Evolutionary conservation across 768 basidiomycete genomes (phyloP), one percentile per base, ranked within the genome.

Genomic region (Lanmaoa pseudosensibilis): DNA sequence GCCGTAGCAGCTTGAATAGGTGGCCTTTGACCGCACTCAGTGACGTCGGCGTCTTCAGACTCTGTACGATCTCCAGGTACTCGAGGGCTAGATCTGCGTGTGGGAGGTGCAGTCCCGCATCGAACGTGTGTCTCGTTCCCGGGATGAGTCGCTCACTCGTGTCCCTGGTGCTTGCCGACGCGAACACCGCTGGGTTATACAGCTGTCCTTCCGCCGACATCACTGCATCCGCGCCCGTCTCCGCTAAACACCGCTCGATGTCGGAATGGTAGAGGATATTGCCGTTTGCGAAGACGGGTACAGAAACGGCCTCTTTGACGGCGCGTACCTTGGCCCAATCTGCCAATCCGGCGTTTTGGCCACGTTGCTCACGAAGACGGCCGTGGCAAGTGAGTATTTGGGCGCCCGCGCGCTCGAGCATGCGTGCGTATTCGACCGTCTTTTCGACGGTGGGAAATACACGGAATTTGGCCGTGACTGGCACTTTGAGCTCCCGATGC

Each of bases 201-300:
- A 99, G 77, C 59, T 95, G 87, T 0, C 92, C 95, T 74, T 97
- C 97, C 1, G 95, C 97, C 41, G 85, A 87, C 94, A 98, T 97
- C 55, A 98, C 86, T 0, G 85, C 96, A 65, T 97, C 94, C 7
- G 85, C 88, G 15, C 94, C 92, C 0, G 97, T 99, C 47, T 83
- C 82, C 23, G 82, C 80, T 33, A 99, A 74, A 70, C 94, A 98
- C 12, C 77, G 75, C 49, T 80, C 78, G 46, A 98, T 83, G 71
- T 98, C 95, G n/a, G 84, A 80, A 43, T 88, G 82, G 70, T 87
- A 92, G 13, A 98, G 84, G 56, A 98, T 84, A 70, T 98, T 98
- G 30, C 97, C 97, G 71, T 99, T 99, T 0, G 96, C 95, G 69
- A 99, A 92, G 5, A 99, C 94, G 4, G 95, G 96, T 0, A 99